Evolutionary conservation across 768 basidiomycete genomes (phyloP).

Genomic region (Tricholoma sp.): DNA sequence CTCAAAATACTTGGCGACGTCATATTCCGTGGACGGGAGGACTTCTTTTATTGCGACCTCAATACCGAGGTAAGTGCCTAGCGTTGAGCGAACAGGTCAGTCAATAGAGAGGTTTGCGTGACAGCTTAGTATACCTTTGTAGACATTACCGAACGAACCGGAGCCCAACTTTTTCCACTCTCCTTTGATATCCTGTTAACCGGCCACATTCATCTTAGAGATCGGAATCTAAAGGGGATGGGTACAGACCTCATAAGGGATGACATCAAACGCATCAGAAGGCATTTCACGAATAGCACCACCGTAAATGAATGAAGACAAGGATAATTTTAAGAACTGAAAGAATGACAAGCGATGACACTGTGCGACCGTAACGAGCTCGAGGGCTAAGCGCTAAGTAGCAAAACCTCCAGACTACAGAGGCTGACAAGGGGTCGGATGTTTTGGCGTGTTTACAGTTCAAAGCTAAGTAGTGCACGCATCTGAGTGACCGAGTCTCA

Average conservation of each 20-base stretch:
- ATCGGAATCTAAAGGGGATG: not conserved
- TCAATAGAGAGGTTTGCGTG: not conserved
- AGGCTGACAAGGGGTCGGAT: not conserved
- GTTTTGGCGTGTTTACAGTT: not conserved
- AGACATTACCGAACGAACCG: constrained; percentile 92
- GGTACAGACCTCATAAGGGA: constrained; percentile 72
- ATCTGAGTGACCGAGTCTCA: too few relatives aligned
- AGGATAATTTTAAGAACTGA: not conserved
- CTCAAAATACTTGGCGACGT: constrained; percentile 96
- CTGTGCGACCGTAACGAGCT: not conserved
- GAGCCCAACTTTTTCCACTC: constrained; percentile 87
- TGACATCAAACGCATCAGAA: constrained; percentile 81
- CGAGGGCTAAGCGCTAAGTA: too few relatives aligned
- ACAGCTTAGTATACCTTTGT: constrained; percentile 52
- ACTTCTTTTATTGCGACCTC: constrained; percentile 98
- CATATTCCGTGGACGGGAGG: constrained; percentile 84
- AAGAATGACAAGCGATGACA: not conserved
- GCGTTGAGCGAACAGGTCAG: constrained; percentile 3
- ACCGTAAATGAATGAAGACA: not conserved
- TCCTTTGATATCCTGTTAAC: constrained; percentile 74
- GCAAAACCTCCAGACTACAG: not conserved
- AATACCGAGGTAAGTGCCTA: constrained; percentile 88
- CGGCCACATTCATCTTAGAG: not conserved
- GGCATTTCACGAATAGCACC: constrained; percentile 18
- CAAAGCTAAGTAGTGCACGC: too few relatives aligned